phyloP scores from a whole-genome alignment of 1,284 basidiomycete species.

The Heliocybe sulcata region DNA sequence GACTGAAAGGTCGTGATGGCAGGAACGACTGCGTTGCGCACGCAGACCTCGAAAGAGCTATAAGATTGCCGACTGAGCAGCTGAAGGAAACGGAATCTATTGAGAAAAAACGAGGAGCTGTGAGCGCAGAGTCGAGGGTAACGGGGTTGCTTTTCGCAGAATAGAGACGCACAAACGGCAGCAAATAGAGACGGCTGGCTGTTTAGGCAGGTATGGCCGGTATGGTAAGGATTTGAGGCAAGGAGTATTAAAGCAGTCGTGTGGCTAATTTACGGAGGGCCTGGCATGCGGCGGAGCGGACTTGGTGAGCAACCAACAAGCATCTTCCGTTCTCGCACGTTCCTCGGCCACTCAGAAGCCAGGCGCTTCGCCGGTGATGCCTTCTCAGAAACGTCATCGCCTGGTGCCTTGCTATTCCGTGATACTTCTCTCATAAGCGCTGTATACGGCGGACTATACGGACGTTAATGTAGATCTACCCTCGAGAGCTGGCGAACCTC shows the following conservation, averaged over 20 bases:
- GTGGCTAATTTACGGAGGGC: conserved; percentile 21
- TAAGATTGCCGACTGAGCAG: conserved; percentile 2
- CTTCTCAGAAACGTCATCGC: conserved; percentile 2
- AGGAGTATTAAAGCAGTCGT: conserved; percentile 17
- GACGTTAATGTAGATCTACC: not conserved
- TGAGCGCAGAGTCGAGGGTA: not conserved
- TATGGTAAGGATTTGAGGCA: not conserved
- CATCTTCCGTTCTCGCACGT: conserved; percentile 31
- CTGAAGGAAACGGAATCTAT: not conserved
- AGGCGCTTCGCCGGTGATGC: conserved; percentile 4
- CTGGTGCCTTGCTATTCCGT: conserved; percentile 1
- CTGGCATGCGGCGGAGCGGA: conserved; percentile 1
- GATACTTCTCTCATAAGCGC: not conserved
- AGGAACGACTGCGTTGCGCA: not conserved
- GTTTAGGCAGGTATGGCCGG: not conserved
- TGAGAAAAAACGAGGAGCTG: not conserved
- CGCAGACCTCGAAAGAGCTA: not conserved
- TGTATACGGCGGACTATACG: not conserved
- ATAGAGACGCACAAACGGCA: not conserved
- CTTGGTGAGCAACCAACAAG: conserved; percentile 17
- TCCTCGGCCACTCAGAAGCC: conserved; percentile 18
- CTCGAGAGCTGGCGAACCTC: not conserved
- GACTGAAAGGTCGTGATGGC: not conserved
- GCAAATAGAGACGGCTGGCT: not conserved
- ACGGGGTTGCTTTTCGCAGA: not conserved